Conservation (phyloP, 495 filamentous ascomycete genomes). For the Neurospora sp. region DNA sequence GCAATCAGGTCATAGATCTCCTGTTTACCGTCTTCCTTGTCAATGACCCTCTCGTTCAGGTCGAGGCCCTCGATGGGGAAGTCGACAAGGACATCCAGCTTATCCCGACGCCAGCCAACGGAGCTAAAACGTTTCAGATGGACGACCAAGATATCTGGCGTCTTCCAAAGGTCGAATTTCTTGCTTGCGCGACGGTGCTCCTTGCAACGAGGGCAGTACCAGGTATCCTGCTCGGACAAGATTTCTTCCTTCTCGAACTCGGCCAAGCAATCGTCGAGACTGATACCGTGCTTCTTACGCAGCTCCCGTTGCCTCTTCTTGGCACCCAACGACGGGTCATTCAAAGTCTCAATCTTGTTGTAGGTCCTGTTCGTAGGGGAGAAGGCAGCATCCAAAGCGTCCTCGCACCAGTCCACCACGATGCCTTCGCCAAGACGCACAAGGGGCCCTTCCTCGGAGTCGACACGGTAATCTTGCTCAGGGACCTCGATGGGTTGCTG, state of each 20-base stretch:
- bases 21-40: constrained; percentile 66
- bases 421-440: constrained; percentile 71
- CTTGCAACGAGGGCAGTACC: constrained; percentile 95
- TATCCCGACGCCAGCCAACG: constrained; percentile 64
- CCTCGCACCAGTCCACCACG: constrained; percentile 68
- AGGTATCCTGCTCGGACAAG: constrained; percentile 85
- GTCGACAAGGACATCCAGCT: constrained; percentile 83
- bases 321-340: constrained; percentile 57
- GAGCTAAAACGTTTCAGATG: constrained; percentile 89
- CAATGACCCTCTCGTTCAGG: constrained; percentile 64
- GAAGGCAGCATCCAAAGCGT: constrained; percentile 62
- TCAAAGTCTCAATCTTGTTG: constrained; percentile 37
- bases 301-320: constrained; percentile 47
- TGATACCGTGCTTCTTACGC: constrained; percentile 64
- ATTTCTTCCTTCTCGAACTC: constrained; percentile 92
- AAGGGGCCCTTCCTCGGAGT: constrained; percentile 47
- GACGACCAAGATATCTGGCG: constrained; percentile 86
- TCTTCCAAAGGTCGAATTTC: constrained; percentile 94
- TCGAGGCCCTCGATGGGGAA: constrained; percentile 87
- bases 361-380: constrained; percentile 37
- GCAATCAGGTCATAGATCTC: constrained; percentile 86
- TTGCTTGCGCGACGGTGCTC: constrained; percentile 85
- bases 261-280: constrained; percentile 81
- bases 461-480: constrained; percentile 8
- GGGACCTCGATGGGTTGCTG: constrained; percentile 18